Conservation (phyloP, 2,329 filamentous ascomycete genomes). For the Xylariaceae sp. region DNA sequence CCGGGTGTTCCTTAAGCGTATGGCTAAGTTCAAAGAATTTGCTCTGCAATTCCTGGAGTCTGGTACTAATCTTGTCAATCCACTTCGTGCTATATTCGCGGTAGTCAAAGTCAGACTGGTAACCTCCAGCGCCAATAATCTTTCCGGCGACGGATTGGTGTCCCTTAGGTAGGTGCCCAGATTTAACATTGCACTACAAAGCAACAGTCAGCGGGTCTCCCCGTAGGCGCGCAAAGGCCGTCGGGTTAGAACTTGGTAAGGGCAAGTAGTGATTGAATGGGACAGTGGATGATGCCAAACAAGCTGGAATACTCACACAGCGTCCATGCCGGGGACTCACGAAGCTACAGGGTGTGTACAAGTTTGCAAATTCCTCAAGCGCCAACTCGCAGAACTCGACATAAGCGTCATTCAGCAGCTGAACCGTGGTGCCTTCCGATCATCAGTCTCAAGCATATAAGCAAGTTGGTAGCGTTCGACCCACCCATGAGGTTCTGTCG, state of each 20-base stretch:
- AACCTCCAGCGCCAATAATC: constrained; percentile 41
- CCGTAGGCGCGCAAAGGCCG: no score
- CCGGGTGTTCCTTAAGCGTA: constrained; percentile 33
- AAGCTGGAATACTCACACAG: constrained; percentile 30
- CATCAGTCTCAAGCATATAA: no score
- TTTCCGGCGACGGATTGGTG: constrained; percentile 40
- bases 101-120: constrained; percentile 36
- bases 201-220: no score
- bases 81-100: constrained; percentile 32
- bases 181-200: constrained; percentile 33
- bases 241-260: no score
- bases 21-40: constrained; percentile 36
- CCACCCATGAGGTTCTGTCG: constrained; percentile 38
- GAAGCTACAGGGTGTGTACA: constrained; percentile 40
- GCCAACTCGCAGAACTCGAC: constrained; percentile 37
- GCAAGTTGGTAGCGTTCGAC: not conserved
- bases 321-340: constrained; percentile 31
- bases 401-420: constrained; percentile 39
- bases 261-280: no score
- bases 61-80: constrained; percentile 36
- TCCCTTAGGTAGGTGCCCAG: constrained; percentile 40
- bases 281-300: no score
- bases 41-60: constrained; percentile 34
- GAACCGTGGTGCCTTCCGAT: constrained; percentile 33
- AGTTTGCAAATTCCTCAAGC: constrained; percentile 37